Base-by-base conservation (phyloP, 192 early-diverging fungal species). In the Coemansia sp. region DNA sequence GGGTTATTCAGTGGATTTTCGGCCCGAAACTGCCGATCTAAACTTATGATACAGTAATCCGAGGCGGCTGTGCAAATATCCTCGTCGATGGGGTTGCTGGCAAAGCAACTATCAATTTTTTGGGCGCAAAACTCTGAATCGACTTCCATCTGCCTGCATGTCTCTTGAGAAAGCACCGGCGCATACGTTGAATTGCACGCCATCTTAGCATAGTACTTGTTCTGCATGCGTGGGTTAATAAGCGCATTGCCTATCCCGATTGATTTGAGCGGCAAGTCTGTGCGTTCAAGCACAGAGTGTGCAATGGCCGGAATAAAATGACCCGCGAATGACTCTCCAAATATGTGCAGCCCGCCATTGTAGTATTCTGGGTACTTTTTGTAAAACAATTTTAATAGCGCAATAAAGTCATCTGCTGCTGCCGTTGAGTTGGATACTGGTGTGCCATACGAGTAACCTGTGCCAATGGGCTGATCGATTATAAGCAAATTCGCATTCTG, bases 231-330 rank as follows among this genome's bases (percentile, higher is more conserved):
- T 27, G 91, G 88, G 47, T 98, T 89, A 8, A 91, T 88, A 27
- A 91, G 60, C 14, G 95, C 94, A 73, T 98, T 97, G 19, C 96
- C 94, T 46, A 98, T 92, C 30, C 88, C 76, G 47, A 95, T 67
- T 11, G 86, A 85, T 19, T 71, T 81, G 27, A 93, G 82, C 25
- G 88, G 84, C 1, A 60, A 4, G 7, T 11, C 31, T n/a, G n/a
- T n/a, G n/a, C n/a, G n/a, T n/a, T 84, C 81, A 22, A 84, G 71
- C 56, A 98, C 92, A 23, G 85, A 87, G 29, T 68, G 53, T 6
- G 83, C 93, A 31, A 95, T 86, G n/a, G 89, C 94, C n/a, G 94
- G 96, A 19, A 98, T 84, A 64, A 95, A 98, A 69, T 96, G 93
- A 2, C 94, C 96, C 4, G 81, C 87, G 52, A 91, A 88, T 25